Conservation (phyloP, 345 rosid species). For the Acer yangbiense region DNA sequence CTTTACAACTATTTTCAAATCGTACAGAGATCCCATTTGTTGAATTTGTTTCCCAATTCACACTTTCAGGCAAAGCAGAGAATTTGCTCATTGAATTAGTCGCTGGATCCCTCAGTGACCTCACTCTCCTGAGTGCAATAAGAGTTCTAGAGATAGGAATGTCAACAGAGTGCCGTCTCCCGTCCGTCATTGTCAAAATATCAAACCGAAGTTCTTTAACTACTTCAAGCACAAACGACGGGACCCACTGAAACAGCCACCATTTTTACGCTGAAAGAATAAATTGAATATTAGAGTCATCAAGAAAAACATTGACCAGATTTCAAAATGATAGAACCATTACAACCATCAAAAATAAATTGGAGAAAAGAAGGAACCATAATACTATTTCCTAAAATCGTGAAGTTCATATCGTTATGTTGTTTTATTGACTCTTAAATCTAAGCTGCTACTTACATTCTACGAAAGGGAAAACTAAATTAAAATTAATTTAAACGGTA, state of each 20-base stretch:
- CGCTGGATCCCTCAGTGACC: slow-evolving; percentile 92
- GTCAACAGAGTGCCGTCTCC: slow-evolving; percentile 87
- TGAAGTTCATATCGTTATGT: background rate
- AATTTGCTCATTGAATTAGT: slow-evolving; percentile 94
- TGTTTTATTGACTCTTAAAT: background rate
- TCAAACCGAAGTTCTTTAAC: background rate
- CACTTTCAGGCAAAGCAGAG: slow-evolving; percentile 77
- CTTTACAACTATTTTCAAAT: slow-evolving; percentile 33
- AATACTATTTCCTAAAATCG: background rate
- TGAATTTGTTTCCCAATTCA: slow-evolving; percentile 85
- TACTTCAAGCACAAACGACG: slow-evolving; percentile 23
- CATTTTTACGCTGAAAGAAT: slow-evolving; percentile 35
- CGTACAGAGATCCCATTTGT: slow-evolving; percentile 68
- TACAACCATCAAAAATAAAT: background rate
- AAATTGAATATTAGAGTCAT: slow-evolving; percentile 12
- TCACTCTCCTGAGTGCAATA: slow-evolving; percentile 85
- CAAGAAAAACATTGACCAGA: background rate
- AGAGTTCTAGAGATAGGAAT: slow-evolving; percentile 89
- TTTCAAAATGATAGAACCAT: too few species aligned
- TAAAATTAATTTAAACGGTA: background rate
- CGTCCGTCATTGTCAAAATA: slow-evolving; percentile 50
- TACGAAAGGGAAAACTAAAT: background rate
- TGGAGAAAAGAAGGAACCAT: background rate
- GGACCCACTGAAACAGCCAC: slow-evolving; percentile 15
- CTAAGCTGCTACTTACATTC: background rate